These are phyloP conservation scores for Hemisphaericaspora xylanilytica DNA, from an alignment of 1,139 yeast genomes.

Conservation along the genomic window DNA sequence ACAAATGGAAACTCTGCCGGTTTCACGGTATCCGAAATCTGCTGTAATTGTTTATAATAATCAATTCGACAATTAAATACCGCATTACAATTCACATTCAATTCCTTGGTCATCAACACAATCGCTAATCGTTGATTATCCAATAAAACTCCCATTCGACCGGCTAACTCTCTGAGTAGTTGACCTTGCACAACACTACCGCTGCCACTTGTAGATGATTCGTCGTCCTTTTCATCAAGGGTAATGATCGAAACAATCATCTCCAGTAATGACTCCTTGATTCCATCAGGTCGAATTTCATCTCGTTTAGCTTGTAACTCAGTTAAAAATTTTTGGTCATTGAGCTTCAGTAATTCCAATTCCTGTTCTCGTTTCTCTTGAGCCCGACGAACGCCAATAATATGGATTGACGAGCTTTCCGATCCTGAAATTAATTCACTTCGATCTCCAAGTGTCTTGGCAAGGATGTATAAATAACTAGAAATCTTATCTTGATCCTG, in stretches of 20 bases:
- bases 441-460: conserved; percentile 58
- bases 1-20: conserved; percentile 23
- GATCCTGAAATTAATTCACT: conserved; percentile 28
- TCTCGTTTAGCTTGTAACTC: conserved; percentile 32
- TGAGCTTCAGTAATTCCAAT: conserved; percentile 25
- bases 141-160: conserved; percentile 25
- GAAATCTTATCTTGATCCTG: conserved; percentile 72
- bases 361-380: conserved; percentile 27
- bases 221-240: conserved; percentile 26
- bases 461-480: conserved; percentile 60
- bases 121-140: conserved; percentile 45
- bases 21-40: conserved; percentile 74
- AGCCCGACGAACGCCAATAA: conserved; percentile 21
- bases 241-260: conserved; percentile 24
- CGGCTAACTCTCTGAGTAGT: conserved; percentile 24
- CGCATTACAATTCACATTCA: conserved; percentile 54
- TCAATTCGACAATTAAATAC: conserved; percentile 75
- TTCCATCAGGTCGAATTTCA: conserved; percentile 25
- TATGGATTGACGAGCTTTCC: conserved; percentile 21
- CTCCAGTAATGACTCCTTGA: conserved; percentile 32
- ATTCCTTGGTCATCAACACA: conserved; percentile 42
- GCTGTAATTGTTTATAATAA: conserved; percentile 82
- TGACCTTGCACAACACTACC: conserved; percentile 20
- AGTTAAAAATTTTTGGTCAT: conserved; percentile 26
- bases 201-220: too few species aligned